Evolutionary conservation across 1,284 basidiomycete species (phyloP), one percentile per base, ranked within the genome.

Genomic region (Tremellales sp.): DNA sequence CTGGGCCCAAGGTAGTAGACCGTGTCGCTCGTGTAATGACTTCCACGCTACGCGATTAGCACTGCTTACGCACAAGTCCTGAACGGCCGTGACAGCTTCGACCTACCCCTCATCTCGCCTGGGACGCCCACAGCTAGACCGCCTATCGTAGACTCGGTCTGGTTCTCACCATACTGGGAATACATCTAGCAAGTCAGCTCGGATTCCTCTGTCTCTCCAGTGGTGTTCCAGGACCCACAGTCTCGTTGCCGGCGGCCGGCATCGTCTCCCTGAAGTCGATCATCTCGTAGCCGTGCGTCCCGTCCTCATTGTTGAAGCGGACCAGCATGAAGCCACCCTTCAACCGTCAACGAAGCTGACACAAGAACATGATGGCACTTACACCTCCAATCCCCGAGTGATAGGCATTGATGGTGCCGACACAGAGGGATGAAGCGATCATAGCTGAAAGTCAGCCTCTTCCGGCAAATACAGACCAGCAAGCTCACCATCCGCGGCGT

Each of bases 81-180:
- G 39, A 2, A n/a, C 22, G 10, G 35, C 4, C 11, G 25, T 2
- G 27, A 13, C 19, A 4, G 13, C 4, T 36, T 6, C 4, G 17
- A 45, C 54, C 37, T 35, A 13, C 90, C 91, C 17, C 84, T 79
- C 40, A 94, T 68, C 73, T 94, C 90, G 4, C 89, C 87, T 0
- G 92, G 91, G 0, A 92, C 83, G 24, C 80, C 91, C 19, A 90
- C 81, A 3, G 87, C 71, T 24, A 93, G 76, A 8, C 91, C 90
- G 8, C 91, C 90, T 53, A 78, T 79, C 40, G 61, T 75, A 13
- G 87, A 64, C 44, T 56, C 51, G 22, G 59, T 64, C 51, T 64
- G 59, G 23, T 57, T 54, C 21, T 39, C 51, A 5, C 62, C 62
- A 35, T 53, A 54, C 26, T 52, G 48, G 17, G 51, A 54, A 48